phyloP scores from a whole-genome alignment of 148 eudicot genomes.

The Heliosperma pusillum region DNA sequence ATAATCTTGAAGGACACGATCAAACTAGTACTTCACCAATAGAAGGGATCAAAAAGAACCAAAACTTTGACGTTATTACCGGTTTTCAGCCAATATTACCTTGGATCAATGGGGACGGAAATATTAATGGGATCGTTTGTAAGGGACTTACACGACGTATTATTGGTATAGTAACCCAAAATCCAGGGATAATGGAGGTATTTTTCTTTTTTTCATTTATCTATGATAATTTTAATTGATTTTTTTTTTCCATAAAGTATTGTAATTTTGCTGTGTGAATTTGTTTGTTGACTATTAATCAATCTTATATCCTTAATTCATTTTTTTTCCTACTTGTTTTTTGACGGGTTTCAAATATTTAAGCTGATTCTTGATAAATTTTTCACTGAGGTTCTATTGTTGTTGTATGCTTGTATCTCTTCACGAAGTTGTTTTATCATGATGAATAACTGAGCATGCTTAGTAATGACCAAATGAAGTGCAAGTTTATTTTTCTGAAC shows the following conservation, averaged over 20 bases:
- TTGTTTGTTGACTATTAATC: not conserved
- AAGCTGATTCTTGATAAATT: too few relatives aligned
- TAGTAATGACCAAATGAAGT: not conserved
- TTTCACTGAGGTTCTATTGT: not conserved
- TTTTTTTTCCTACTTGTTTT: not conserved
- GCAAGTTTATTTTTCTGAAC: not conserved
- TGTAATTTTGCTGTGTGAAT: not conserved
- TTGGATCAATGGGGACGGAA: constrained; percentile 95
- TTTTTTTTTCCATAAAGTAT: not conserved
- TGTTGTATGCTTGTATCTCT: not conserved
- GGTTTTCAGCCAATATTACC: constrained; percentile 70
- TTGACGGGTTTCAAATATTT: not conserved
- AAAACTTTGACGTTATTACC: constrained; percentile 28
- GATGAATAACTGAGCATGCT: not conserved
- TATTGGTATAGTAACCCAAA: constrained; percentile 80
- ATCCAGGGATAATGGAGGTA: constrained; percentile 89
- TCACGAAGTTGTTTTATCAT: not conserved
- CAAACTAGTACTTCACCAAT: constrained; percentile 26
- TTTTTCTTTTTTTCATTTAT: not conserved
- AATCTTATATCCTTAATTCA: too few relatives aligned
- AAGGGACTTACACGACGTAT: constrained; percentile 80
- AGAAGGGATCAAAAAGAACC: constrained; percentile 25
- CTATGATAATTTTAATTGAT: not conserved
- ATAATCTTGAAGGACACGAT: constrained; percentile 28
- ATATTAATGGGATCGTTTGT: constrained; percentile 61